phyloP scores from a whole-genome alignment of 1,284 basidiomycete genomes.

The Fistulinella staudtii region DNA sequence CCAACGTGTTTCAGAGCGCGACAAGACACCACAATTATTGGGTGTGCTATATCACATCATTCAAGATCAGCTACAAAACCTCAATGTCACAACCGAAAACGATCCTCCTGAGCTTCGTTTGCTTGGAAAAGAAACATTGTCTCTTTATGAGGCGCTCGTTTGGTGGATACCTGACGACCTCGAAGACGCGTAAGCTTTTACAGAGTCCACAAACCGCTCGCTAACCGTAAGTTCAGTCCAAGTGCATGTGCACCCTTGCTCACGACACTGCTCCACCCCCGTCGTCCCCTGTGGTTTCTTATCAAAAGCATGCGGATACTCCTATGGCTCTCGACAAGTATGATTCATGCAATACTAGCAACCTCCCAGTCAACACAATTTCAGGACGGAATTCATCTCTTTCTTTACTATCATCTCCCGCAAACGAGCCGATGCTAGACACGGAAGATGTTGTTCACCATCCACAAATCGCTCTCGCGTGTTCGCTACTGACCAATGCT shows the following conservation, averaged over 20 bases:
- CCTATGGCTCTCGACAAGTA: slow-evolving; percentile 55
- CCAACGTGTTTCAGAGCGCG: slow-evolving; percentile 15
- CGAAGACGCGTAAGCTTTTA: slow-evolving; percentile 37
- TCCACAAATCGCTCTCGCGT: slow-evolving; percentile 52
- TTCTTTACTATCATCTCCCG: slow-evolving; percentile 34
- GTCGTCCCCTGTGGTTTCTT: slow-evolving; percentile 51
- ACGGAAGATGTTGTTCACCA: slow-evolving; percentile 29
- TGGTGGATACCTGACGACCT: slow-evolving; percentile 45
- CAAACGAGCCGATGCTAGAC: slow-evolving; percentile 8
- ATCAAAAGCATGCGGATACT: slow-evolving; percentile 44
- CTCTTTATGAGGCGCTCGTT: slow-evolving; percentile 51
- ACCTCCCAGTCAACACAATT: slow-evolving; percentile 17
- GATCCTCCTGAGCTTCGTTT: slow-evolving; percentile 20
- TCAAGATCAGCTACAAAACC: slow-evolving; percentile 36
- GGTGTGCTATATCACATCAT: slow-evolving; percentile 42
- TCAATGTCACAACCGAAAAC: slow-evolving; percentile 22
- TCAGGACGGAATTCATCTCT: slow-evolving; percentile 41
- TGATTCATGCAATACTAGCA: slow-evolving; percentile 28
- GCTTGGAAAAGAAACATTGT: slow-evolving; percentile 42
- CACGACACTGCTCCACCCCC: slow-evolving; percentile 44
- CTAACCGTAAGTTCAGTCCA: slow-evolving; percentile 34
- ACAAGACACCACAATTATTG: slow-evolving; percentile 36
- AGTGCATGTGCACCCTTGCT: slow-evolving; percentile 41
- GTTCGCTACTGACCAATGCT: slow-evolving; percentile 47
- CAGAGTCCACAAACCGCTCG: slow-evolving; percentile 1